phyloP scores from a whole-genome alignment of 805 yeast genomes.

The Saturnispora quitensis region DNA sequence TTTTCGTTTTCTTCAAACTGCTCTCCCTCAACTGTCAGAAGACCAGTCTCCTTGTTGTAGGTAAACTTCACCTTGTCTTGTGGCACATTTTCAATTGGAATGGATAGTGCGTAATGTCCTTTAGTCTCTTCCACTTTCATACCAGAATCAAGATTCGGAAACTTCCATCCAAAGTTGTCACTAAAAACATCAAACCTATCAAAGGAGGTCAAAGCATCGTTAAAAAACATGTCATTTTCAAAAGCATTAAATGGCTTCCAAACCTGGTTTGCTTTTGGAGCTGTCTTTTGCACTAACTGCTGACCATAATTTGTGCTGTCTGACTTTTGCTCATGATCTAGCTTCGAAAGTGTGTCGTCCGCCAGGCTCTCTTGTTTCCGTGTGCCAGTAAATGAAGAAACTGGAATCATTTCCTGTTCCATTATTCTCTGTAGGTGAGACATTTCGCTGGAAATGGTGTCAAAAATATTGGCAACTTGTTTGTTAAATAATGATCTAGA shows the following conservation, averaged over 20 bases:
- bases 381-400: not conserved
- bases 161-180: not conserved
- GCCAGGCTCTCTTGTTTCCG: not conserved
- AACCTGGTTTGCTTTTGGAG: not conserved
- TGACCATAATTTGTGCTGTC: not conserved
- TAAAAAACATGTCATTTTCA: constrained; percentile 15
- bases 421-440: constrained; percentile 30
- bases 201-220: constrained; percentile 27
- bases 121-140: constrained; percentile 32
- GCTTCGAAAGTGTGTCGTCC: not conserved
- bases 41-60: constrained; percentile 36
- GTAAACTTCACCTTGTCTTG: constrained; percentile 37
- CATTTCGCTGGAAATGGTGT: constrained; percentile 35
- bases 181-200: constrained; percentile 18
- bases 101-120: constrained; percentile 31
- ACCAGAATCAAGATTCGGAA: not conserved
- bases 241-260: constrained; percentile 16
- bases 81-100: constrained; percentile 41
- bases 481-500: constrained; percentile 15
- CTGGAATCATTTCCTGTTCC: constrained; percentile 4
- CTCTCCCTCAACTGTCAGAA: constrained; percentile 36
- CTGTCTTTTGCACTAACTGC: not conserved
- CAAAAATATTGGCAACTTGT: constrained; percentile 37
- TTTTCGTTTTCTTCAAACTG: constrained; percentile 13
- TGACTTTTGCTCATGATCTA: not conserved